Percentiles rank a stretch among this genome's conserved stretches.
Conservation (phyloP, 2,329 filamentous ascomycete species). For the Thelonectria blattea region DNA sequence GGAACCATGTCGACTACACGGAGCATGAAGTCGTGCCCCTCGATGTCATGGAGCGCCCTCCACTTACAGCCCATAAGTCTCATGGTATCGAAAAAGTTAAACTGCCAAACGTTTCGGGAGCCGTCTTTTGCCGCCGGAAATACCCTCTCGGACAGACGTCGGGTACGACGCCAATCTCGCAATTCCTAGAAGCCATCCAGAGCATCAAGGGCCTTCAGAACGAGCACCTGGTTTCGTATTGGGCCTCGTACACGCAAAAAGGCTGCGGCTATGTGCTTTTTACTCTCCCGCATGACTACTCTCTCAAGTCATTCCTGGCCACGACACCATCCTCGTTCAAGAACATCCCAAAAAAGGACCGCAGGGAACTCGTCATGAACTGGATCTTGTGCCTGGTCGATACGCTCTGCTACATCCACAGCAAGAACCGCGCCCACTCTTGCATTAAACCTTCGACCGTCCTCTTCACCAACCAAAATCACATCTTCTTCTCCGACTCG, state of each 20-base stretch:
- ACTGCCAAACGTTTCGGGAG: constrained; percentile 65
- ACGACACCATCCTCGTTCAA: constrained; percentile 68
- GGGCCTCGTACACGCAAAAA: constrained; percentile 72
- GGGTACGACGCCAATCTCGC: constrained; percentile 54
- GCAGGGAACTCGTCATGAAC: constrained; percentile 67
- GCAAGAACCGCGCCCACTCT: constrained; percentile 66
- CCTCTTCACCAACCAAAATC: constrained; percentile 68
- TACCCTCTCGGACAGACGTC: constrained; percentile 55
- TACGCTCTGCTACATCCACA: constrained; percentile 71
- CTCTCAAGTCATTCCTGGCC: constrained; percentile 70
- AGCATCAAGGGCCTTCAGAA: constrained; percentile 65
- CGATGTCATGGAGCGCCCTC: constrained; percentile 67
- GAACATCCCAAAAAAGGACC: constrained; percentile 63
- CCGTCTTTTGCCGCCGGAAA: constrained; percentile 62
- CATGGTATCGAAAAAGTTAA: constrained; percentile 63
- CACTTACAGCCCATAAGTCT: constrained; percentile 44
- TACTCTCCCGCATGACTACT: constrained; percentile 70
- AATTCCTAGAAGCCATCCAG: constrained; percentile 67
- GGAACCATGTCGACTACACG: constrained; percentile 67
- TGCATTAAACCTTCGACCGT: constrained; percentile 76
- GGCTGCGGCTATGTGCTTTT: constrained; percentile 70
- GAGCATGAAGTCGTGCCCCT: constrained; percentile 73
- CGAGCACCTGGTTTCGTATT: constrained; percentile 73
- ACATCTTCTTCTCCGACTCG: constrained; percentile 72
- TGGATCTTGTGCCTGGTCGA: constrained; percentile 79